Evolutionary conservation across 2,329 filamentous ascomycete species (phyloP).

Genomic region (Cercospora canescens): DNA sequence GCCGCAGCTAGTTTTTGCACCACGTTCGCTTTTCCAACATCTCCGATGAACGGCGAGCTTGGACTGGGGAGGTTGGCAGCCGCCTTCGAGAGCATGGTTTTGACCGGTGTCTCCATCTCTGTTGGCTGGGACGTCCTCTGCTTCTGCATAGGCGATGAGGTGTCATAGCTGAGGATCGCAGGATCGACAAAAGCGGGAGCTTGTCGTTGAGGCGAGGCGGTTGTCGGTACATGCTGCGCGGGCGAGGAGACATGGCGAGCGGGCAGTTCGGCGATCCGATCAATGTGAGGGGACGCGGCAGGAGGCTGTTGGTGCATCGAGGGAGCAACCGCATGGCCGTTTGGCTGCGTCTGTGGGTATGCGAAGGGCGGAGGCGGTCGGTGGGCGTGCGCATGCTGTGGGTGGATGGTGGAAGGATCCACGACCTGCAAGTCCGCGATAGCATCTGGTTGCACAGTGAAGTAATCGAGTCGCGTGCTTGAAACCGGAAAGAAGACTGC

Average conservation of each 20-base stretch:
- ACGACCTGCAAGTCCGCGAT: slow-evolving; percentile 61
- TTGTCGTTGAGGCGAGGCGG: slow-evolving; percentile 35
- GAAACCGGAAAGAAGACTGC: slow-evolving; percentile 56
- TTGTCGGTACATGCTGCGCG: slow-evolving; percentile 26
- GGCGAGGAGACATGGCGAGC: slow-evolving; percentile 18
- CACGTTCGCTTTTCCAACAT: slow-evolving; percentile 27
- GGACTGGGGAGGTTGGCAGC: slow-evolving; percentile 38
- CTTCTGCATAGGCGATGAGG: slow-evolving; percentile 30
- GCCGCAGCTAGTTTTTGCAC: slow-evolving; percentile 27
- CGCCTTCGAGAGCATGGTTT: slow-evolving; percentile 39
- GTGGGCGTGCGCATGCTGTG: slow-evolving; percentile 6
- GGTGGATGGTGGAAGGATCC: slow-evolving; percentile 11
- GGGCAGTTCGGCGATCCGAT: slow-evolving; percentile 27
- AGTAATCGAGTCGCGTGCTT: slow-evolving; percentile 53
- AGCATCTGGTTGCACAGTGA: slow-evolving; percentile 57
- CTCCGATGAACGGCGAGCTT: slow-evolving; percentile 40
- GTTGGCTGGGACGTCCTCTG: slow-evolving; percentile 24
- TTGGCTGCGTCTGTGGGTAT: slow-evolving; percentile 5
- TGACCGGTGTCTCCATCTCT: slow-evolving; percentile 45
- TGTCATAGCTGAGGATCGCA: slow-evolving; percentile 71
- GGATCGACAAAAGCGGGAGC: slow-evolving; percentile 68
- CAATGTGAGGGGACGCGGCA: slow-evolving; percentile 14
- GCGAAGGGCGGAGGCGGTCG: slow-evolving; percentile 6
- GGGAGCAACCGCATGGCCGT: slow-evolving; percentile 4
- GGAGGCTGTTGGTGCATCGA: slow-evolving; percentile 8